A percentile compares a stretch with the other conserved stretches of the same genome.
Conservation (phyloP, 345 rosid species). For the Sisymbrium altissimum region DNA sequence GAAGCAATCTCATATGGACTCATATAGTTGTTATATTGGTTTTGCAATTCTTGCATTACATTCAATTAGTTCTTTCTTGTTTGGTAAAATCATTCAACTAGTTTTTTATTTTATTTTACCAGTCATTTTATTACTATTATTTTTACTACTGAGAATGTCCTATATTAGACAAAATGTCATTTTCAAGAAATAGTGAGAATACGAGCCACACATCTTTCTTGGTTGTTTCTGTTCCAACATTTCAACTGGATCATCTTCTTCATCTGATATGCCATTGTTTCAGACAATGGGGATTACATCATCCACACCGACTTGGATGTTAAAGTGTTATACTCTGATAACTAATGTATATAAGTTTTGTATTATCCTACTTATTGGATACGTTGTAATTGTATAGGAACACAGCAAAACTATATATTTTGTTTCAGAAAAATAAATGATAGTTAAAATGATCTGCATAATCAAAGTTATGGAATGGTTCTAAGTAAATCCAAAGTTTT, state of each 20-base stretch:
- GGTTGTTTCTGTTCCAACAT: no score
- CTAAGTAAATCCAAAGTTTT: background rate
- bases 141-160: no score
- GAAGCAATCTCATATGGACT: no score
- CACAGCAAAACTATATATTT: background rate
- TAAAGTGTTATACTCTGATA: background rate
- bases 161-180: no score
- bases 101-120: no score
- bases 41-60: no score
- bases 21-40: no score
- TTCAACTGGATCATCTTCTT: no score
- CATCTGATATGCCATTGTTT: slow-evolving; percentile 34
- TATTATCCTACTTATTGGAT: slow-evolving; percentile 7
- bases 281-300: slow-evolving; percentile 44
- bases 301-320: slow-evolving; percentile 24
- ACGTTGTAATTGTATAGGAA: slow-evolving; percentile 13
- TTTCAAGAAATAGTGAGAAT: slow-evolving; percentile 35
- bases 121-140: no score
- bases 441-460: background rate
- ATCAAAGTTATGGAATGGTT: background rate
- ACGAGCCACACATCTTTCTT: slow-evolving; percentile 46
- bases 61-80: no score
- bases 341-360: background rate
- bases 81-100: no score
- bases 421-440: background rate